These are phyloP conservation scores for Boletellus emodensis DNA, from an alignment of 768 basidiomycete species.

Conservation along the genomic window DNA sequence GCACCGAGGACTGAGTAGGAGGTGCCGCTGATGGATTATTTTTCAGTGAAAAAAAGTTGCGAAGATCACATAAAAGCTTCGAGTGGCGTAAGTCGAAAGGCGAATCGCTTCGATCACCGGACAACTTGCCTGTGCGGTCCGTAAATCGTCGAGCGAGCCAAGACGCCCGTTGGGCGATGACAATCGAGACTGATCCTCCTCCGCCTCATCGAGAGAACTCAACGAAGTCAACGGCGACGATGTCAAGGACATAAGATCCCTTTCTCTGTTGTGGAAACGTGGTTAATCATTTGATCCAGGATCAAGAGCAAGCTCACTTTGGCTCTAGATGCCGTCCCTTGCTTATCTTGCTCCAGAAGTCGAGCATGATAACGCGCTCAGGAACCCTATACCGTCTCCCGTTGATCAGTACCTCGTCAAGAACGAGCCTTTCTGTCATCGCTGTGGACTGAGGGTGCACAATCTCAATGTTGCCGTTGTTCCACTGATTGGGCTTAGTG, in stretches of 20 bases:
- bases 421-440: constrained; percentile 46
- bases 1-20: background rate
- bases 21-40: constrained; percentile 2
- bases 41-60: constrained; percentile 16
- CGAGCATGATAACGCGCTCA: constrained; percentile 84
- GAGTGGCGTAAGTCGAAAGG: constrained; percentile 6
- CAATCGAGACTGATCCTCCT: constrained; percentile 30
- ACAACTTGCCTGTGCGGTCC: constrained; percentile 53
- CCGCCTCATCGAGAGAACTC: constrained; percentile 64
- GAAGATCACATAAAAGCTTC: constrained; percentile 43
- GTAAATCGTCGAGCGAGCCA: constrained; percentile 47
- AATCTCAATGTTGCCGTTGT: constrained; percentile 92
- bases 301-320: constrained; percentile 35
- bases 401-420: constrained; percentile 84
- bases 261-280: constrained; percentile 13
- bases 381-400: constrained; percentile 91
- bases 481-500: constrained; percentile 64
- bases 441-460: constrained; percentile 60
- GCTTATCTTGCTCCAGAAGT: constrained; percentile 89
- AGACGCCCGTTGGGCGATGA: constrained; percentile 22
- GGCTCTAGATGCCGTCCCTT: constrained; percentile 38
- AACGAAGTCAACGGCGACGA: constrained; percentile 74
- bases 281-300: background rate
- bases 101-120: constrained; percentile 2
- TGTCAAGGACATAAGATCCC: constrained; percentile 43